Percentiles rank a stretch among this genome's conserved stretches.
These are phyloP conservation scores for Kwoniella mangroviensis DNA, from an alignment of 768 basidiomycete species.

Conservation along the genomic window DNA sequence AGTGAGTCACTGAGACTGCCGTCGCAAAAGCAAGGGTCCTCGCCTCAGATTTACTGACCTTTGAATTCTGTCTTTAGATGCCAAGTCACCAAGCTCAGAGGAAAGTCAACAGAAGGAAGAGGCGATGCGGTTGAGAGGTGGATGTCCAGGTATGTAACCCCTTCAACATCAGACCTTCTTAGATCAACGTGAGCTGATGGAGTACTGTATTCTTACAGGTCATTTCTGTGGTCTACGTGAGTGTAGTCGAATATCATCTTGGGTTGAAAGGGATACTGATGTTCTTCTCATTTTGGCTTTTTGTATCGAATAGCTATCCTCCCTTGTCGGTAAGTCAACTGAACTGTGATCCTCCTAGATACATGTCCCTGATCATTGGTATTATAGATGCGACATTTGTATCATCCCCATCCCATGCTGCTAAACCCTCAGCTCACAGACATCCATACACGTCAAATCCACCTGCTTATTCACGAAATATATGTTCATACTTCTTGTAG, in stretches of 20 bases:
- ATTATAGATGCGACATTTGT: conserved; percentile 45
- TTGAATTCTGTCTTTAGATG: background rate
- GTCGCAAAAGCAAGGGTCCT: too few relatives aligned
- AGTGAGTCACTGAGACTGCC: conserved; percentile 31
- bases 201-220: conserved; percentile 13
- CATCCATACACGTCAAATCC: too few relatives aligned
- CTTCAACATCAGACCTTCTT: background rate
- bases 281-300: background rate
- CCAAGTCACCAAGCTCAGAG: background rate
- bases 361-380: background rate
- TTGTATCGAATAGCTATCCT: conserved; percentile 39
- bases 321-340: conserved; percentile 38
- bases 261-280: background rate
- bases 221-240: conserved; percentile 50
- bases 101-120: conserved; percentile 37
- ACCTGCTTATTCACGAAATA: too few relatives aligned
- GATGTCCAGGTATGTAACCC: conserved; percentile 40
- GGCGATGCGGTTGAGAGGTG: conserved; percentile 44
- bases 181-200: background rate
- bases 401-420: conserved; percentile 53
- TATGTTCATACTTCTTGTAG: too few relatives aligned
- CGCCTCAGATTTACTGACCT: too few relatives aligned
- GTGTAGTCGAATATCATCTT: background rate
- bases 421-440: conserved; percentile 10
- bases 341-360: too few relatives aligned